Evolutionary conservation across 495 filamentous ascomycete species (phyloP).

Genomic region (Tirmania nivea): DNA sequence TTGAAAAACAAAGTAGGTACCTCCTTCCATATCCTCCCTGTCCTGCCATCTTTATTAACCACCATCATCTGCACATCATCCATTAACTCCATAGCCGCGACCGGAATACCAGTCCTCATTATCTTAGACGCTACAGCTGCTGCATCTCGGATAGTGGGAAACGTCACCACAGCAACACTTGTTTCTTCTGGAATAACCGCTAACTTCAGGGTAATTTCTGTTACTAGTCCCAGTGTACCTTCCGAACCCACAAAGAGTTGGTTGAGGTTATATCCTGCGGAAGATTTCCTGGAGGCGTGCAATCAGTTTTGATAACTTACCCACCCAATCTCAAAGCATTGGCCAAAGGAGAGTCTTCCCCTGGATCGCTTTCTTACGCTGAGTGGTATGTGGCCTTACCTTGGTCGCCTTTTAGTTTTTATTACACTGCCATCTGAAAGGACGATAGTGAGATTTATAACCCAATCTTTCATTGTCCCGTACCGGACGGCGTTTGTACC

Average conservation of each 20-base stretch:
- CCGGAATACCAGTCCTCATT: slow-evolving; percentile 56
- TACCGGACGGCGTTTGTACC: slow-evolving; percentile 89
- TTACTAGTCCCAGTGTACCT: slow-evolving; percentile 75
- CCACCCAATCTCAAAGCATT: no score
- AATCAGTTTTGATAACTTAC: neutral
- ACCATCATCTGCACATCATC: slow-evolving; percentile 90
- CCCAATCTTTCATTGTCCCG: slow-evolving; percentile 95
- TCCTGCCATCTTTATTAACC: slow-evolving; percentile 62
- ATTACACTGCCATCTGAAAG: slow-evolving; percentile 80
- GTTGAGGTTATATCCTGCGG: slow-evolving; percentile 73
- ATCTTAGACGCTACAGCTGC: slow-evolving; percentile 62
- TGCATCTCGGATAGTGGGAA: slow-evolving; percentile 53
- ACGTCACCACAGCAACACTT: slow-evolving; percentile 68
- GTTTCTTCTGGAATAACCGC: slow-evolving; percentile 54
- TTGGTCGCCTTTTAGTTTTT: slow-evolving; percentile 57
- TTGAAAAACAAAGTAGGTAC: slow-evolving; percentile 89
- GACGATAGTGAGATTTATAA: slow-evolving; percentile 73
- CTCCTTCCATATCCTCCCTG: slow-evolving; percentile 48
- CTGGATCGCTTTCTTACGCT: no score
- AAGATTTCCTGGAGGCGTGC: slow-evolving; percentile 36
- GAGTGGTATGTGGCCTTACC: slow-evolving; percentile 14
- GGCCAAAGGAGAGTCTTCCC: no score
- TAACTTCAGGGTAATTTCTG: slow-evolving; percentile 67
- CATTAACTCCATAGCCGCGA: slow-evolving; percentile 77
- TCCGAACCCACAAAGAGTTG: slow-evolving; percentile 78